These are phyloP conservation scores for Psilocybe azurescens DNA, from an alignment of 768 basidiomycete species.

Conservation along the genomic window DNA sequence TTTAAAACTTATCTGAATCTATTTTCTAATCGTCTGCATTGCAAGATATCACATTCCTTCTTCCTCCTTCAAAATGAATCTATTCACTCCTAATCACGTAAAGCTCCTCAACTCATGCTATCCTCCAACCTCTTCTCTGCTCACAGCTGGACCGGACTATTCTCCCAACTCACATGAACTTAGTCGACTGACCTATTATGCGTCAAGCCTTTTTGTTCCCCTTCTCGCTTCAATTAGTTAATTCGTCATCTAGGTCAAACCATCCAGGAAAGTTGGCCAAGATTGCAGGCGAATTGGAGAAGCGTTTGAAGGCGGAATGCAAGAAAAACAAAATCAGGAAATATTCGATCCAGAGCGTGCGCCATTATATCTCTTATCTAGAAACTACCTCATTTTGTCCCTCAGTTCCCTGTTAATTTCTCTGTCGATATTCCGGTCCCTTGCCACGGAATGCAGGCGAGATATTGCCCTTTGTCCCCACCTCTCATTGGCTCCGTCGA, in stretches of 20 bases:
- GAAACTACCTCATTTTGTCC: conserved; percentile 16
- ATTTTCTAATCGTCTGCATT: conserved; percentile 1
- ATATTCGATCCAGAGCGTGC: conserved; percentile 80
- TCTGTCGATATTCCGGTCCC: conserved; percentile 77
- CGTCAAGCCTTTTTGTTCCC: conserved; percentile 39
- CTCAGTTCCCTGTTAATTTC: conserved; percentile 76
- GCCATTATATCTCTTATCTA: conserved; percentile 31
- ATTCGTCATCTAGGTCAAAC: conserved; percentile 56
- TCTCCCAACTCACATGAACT: conserved; percentile 85
- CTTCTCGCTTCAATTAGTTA: conserved; percentile 1
- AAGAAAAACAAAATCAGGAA: conserved; percentile 76
- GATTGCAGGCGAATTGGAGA: conserved; percentile 78
- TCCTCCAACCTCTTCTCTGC: conserved; percentile 75
- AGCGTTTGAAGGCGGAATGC: conserved; percentile 67
- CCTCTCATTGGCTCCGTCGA: conserved; percentile 72
- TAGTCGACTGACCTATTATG: conserved; percentile 86
- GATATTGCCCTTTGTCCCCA: conserved; percentile 80
- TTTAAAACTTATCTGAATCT: not conserved
- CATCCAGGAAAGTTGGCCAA: conserved; percentile 82
- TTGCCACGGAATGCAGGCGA: conserved; percentile 86
- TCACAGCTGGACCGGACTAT: conserved; percentile 78
- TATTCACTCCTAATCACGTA: conserved; percentile 85
- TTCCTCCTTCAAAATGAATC: conserved; percentile 53
- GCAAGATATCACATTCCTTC: conserved; percentile 7
- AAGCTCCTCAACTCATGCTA: conserved; percentile 87